Conservation (phyloP, 176 grass and related monocot genomes). For the Hordeum marinum region DNA sequence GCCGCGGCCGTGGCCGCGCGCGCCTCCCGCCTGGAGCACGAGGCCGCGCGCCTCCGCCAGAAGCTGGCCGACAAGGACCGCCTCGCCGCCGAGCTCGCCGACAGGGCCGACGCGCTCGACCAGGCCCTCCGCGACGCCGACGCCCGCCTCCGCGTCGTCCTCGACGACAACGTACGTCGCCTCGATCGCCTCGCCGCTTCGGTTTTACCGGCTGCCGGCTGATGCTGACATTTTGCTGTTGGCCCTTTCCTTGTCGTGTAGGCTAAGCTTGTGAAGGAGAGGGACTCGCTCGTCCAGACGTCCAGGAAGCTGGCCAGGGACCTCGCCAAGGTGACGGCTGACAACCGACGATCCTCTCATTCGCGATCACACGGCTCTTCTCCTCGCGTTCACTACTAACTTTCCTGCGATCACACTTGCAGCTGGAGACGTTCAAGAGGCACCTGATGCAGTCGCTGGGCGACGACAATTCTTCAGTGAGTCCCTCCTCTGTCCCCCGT, state of each 20-base stretch:
- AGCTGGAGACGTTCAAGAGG: conserved; percentile 93
- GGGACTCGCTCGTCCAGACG: conserved; percentile 67
- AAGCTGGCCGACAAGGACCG: conserved; percentile 67
- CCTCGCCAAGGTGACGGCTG: conserved; percentile 74
- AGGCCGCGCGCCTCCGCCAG: conserved; percentile 56
- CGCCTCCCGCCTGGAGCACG: conserved; percentile 65
- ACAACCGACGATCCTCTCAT: too few species aligned
- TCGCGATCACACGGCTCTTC: neutral
- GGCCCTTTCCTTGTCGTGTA: neutral
- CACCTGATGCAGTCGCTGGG: conserved; percentile 86
- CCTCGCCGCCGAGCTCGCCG: conserved; percentile 57
- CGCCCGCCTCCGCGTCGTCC: conserved; percentile 37
- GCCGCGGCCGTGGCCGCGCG: conserved; percentile 69
- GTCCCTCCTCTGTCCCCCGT: neutral
- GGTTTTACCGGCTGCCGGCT: neutral
- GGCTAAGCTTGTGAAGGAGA: conserved; percentile 69
- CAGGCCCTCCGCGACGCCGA: conserved; percentile 53
- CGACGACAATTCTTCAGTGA: conserved; percentile 58
- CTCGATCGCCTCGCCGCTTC: neutral
- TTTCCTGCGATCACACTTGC: neutral
- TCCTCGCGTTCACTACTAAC: neutral
- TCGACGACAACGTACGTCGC: conserved; percentile 72
- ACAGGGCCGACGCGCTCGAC: conserved; percentile 48
- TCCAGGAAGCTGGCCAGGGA: conserved; percentile 85
- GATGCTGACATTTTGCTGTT: neutral